Evolutionary conservation across 192 early-diverging fungal species (phyloP).

Genomic region (Podila clonocystis): DNA sequence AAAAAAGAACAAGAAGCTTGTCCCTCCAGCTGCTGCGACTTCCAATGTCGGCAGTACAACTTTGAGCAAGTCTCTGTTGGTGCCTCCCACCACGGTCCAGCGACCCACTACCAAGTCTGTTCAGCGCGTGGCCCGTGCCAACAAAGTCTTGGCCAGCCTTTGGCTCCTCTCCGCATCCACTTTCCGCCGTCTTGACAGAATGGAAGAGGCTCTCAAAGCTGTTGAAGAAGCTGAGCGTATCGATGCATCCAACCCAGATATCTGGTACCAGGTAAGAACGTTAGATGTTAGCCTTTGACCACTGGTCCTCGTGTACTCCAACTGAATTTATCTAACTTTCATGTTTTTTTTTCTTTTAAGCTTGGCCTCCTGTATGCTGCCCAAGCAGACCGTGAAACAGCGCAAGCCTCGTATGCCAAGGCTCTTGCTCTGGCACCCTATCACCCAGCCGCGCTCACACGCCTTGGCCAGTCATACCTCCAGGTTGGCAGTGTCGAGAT

Average conservation of each 20-base stretch:
- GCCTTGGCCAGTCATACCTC: conserved; percentile 57
- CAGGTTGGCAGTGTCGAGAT: conserved; percentile 50
- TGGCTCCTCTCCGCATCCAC: conserved; percentile 65
- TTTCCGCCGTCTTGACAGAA: conserved; percentile 56
- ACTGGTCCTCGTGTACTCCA: background rate
- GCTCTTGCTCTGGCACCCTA: conserved; percentile 52
- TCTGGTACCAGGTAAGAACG: conserved; percentile 57
- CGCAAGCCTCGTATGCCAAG: conserved; percentile 59
- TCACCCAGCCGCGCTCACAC: conserved; percentile 51
- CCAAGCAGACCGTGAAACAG: conserved; percentile 42
- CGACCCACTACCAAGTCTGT: conserved; percentile 51
- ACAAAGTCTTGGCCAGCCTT: conserved; percentile 55
- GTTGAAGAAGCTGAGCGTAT: conserved; percentile 62
- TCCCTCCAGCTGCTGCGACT: conserved; percentile 44
- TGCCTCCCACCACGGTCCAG: conserved; percentile 34
- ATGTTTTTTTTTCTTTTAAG: conserved; percentile 1
- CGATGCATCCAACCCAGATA: conserved; percentile 55
- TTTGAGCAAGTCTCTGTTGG: conserved; percentile 22
- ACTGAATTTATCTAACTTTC: background rate
- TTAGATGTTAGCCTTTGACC: background rate
- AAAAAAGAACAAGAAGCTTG: conserved; percentile 13
- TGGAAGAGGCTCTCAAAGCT: conserved; percentile 61
- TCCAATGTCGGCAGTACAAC: conserved; percentile 30
- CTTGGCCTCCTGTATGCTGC: conserved; percentile 48
- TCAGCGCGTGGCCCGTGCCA: conserved; percentile 55